phyloP scores from a whole-genome alignment of 2,329 filamentous ascomycete genomes.

The Teratosphaeria pseudoeucalypti region DNA sequence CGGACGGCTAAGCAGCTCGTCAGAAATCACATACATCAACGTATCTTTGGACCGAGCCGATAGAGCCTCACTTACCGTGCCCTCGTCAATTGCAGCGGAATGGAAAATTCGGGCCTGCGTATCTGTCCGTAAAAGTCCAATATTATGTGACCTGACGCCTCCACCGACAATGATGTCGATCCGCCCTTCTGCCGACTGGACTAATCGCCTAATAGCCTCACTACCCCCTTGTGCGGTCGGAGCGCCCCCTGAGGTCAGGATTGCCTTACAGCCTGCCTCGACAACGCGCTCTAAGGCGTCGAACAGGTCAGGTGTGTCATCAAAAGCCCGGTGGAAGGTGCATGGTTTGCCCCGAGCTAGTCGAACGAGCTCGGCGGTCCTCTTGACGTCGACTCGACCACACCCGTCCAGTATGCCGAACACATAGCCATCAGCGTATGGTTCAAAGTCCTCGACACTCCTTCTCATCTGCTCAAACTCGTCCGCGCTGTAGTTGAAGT shows the following conservation, averaged over 20 bases:
- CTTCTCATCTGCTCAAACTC: constrained; percentile 38
- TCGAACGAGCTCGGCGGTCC: constrained; percentile 33
- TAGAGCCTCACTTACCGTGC: neutral
- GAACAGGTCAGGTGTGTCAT: constrained; percentile 27
- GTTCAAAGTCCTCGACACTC: constrained; percentile 28
- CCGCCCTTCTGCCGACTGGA: constrained; percentile 19
- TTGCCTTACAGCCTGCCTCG: constrained; percentile 33
- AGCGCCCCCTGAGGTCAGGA: constrained; percentile 41
- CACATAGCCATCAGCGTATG: constrained; percentile 38
- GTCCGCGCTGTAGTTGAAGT: constrained; percentile 33
- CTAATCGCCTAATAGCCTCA: constrained; percentile 23
- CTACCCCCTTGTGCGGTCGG: constrained; percentile 27
- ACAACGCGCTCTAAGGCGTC: constrained; percentile 30
- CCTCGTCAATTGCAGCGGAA: constrained; percentile 12
- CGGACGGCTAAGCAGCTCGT: neutral
- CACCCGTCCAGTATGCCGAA: constrained; percentile 37
- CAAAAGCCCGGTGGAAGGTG: constrained; percentile 48
- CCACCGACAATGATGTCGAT: constrained; percentile 42
- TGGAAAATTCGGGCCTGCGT: constrained; percentile 11
- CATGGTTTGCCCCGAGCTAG: constrained; percentile 35
- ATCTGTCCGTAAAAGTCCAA: constrained; percentile 21
- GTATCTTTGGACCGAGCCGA: neutral
- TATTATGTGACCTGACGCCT: constrained; percentile 38
- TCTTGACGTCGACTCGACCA: constrained; percentile 29
- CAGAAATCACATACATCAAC: neutral